Conservation (phyloP, 148 eudicot genomes). For the Rhododendron ovatum region DNA sequence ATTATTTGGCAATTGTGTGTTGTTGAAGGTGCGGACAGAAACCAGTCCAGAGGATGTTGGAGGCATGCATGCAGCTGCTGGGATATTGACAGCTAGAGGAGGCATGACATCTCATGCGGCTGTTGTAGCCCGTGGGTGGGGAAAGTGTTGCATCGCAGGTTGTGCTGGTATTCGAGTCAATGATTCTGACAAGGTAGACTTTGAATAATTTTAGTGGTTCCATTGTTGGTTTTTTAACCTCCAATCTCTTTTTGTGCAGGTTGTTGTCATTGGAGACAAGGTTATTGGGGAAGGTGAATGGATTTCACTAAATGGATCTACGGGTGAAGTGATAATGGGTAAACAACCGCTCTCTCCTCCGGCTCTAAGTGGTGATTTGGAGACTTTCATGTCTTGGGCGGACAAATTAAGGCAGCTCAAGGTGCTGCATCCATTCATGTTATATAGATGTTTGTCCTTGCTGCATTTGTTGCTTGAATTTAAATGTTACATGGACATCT, state of each 20-base stretch:
- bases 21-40: constrained; percentile 72
- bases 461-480: neutral
- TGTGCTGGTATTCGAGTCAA: constrained; percentile 87
- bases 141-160: constrained; percentile 94
- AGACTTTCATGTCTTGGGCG: constrained; percentile 86
- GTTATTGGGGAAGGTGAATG: constrained; percentile 77
- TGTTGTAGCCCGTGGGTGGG: constrained; percentile 99
- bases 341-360: constrained; percentile 86
- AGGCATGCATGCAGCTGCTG: constrained; percentile 95
- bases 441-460: neutral
- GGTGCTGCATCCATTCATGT: constrained; percentile 31
- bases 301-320: constrained; percentile 91
- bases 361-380: constrained; percentile 80
- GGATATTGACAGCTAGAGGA: constrained; percentile 93
- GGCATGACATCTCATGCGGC: constrained; percentile 99
- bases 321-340: constrained; percentile 92
- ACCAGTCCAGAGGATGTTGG: constrained; percentile 99
- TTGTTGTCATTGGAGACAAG: constrained; percentile 46
- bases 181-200: constrained; percentile 61
- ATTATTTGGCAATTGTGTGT: neutral
- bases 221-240: neutral
- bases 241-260: constrained; percentile 26
- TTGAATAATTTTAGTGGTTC: neutral
- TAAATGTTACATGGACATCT: neutral
- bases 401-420: constrained; percentile 70